Percentiles rank a stretch among this genome's conserved stretches.
These are phyloP conservation scores for Aspergillus udagawae DNA, from an alignment of 2,329 filamentous ascomycete genomes.

Conservation along the genomic window DNA sequence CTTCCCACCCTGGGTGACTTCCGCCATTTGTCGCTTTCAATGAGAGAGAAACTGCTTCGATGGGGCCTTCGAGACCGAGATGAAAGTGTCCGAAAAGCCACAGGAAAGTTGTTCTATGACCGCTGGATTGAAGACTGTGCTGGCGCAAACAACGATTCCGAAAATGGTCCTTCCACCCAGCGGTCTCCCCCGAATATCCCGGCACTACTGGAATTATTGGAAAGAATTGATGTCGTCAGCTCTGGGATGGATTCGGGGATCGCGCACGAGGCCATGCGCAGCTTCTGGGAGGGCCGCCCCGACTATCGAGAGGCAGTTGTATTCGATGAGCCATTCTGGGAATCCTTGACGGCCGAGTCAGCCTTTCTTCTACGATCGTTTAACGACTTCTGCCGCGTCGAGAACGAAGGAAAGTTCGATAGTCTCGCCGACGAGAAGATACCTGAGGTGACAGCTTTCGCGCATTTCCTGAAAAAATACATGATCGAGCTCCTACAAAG, in stretches of 20 bases:
- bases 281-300: conserved; percentile 90
- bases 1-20: conserved; percentile 91
- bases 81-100: conserved; percentile 87
- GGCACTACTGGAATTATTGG: conserved; percentile 83
- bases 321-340: conserved; percentile 46
- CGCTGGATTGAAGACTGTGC: conserved; percentile 98
- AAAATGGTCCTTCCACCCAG: conserved; percentile 46
- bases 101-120: conserved; percentile 83
- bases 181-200: conserved; percentile 66
- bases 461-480: conserved; percentile 80
- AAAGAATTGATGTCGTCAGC: conserved; percentile 89
- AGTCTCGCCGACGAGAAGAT: conserved; percentile 84
- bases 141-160: conserved; percentile 58
- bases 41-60: conserved; percentile 89
- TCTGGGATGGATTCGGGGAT: conserved; percentile 87
- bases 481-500: conserved; percentile 51
- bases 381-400: conserved; percentile 82
- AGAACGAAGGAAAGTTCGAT: conserved; percentile 70
- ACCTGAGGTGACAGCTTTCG: conserved; percentile 87
- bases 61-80: conserved; percentile 95
- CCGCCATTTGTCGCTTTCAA: conserved; percentile 83
- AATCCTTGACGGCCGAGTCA: conserved; percentile 64
- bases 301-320: conserved; percentile 46
- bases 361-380: conserved; percentile 89
- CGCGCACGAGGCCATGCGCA: conserved; percentile 87